Percentiles rank a stretch among this genome's conserved stretches.
phyloP scores from a whole-genome alignment of 371 early-diverging fungal genomes.

The Saksenaea oblongispora region DNA sequence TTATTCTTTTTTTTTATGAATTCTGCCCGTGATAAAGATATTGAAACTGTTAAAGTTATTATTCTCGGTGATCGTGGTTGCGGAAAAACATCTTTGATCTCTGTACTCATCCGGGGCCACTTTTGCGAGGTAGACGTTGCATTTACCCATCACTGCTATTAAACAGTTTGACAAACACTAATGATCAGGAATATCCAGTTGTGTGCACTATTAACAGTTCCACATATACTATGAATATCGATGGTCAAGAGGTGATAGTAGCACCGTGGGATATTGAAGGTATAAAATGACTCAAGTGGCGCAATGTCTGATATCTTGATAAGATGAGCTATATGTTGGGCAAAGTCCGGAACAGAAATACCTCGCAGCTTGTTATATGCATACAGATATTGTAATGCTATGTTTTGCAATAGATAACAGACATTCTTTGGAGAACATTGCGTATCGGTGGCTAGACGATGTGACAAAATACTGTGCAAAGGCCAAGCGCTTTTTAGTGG shows the following conservation, averaged over 20 bases:
- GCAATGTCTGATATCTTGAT: neutral
- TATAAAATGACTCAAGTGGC: neutral
- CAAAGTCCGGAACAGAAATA: neutral
- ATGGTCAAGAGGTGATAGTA: neutral
- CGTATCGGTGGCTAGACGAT: constrained; percentile 34
- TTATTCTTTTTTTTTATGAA: neutral
- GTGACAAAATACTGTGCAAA: constrained; percentile 28
- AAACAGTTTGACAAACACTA: neutral
- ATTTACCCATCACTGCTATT: neutral
- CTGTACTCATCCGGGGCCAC: constrained; percentile 57
- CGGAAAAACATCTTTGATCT: constrained; percentile 66
- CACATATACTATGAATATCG: neutral
- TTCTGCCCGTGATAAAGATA: constrained; percentile 6
- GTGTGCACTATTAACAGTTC: neutral
- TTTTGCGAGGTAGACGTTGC: constrained; percentile 51
- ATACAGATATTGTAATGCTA: constrained; percentile 42
- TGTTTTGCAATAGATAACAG: constrained; percentile 48
- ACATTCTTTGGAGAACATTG: constrained; percentile 40
- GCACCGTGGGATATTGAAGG: neutral
- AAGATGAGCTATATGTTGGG: neutral
- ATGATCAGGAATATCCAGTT: neutral
- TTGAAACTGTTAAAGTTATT: constrained; percentile 57
- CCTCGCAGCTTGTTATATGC: constrained; percentile 20
- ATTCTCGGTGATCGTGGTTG: constrained; percentile 70
- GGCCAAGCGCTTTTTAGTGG: constrained; percentile 33